Evolutionary conservation across 805 yeast species (phyloP).

Genomic region (Kodamaea nitidulidarum): DNA sequence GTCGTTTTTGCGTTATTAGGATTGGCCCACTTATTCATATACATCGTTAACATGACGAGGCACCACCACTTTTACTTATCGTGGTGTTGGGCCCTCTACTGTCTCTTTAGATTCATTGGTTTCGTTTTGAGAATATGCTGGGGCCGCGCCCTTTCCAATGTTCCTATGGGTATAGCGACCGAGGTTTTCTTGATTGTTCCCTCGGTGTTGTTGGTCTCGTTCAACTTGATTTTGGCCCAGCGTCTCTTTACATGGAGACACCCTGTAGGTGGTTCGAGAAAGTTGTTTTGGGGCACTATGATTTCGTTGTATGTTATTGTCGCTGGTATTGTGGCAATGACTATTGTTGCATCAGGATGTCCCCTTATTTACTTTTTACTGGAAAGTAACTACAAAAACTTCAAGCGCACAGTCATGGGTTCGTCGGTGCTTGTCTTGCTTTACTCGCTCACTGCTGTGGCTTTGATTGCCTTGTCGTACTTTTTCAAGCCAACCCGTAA

Average conservation of each 20-base stretch:
- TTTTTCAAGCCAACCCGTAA: slow-evolving; percentile 50
- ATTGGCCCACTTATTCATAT: slow-evolving; percentile 46
- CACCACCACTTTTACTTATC: slow-evolving; percentile 60
- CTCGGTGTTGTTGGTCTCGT: slow-evolving; percentile 52
- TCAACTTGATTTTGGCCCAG: slow-evolving; percentile 64
- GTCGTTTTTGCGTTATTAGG: slow-evolving; percentile 49
- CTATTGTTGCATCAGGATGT: slow-evolving; percentile 57
- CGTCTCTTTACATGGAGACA: slow-evolving; percentile 75
- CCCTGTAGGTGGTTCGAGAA: slow-evolving; percentile 60
- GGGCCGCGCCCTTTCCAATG: slow-evolving; percentile 47
- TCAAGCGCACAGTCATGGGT: slow-evolving; percentile 36
- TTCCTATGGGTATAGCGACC: slow-evolving; percentile 52
- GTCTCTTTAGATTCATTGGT: slow-evolving; percentile 53
- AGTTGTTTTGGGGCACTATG: slow-evolving; percentile 50
- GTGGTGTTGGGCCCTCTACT: slow-evolving; percentile 51
- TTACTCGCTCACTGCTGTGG: slow-evolving; percentile 52
- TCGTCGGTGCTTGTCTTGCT: slow-evolving; percentile 29
- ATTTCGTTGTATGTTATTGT: slow-evolving; percentile 50
- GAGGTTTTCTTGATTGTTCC: slow-evolving; percentile 56
- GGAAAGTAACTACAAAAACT: slow-evolving; percentile 42
- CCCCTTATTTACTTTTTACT: slow-evolving; percentile 58
- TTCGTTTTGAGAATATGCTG: slow-evolving; percentile 56
- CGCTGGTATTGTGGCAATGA: slow-evolving; percentile 58
- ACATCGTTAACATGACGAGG: slow-evolving; percentile 43
- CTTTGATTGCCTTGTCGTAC: slow-evolving; percentile 49